Evolutionary conservation across 2,329 filamentous ascomycete genomes (phyloP), one percentile per base, ranked within the genome.

Genomic region (Xylaria sp.): DNA sequence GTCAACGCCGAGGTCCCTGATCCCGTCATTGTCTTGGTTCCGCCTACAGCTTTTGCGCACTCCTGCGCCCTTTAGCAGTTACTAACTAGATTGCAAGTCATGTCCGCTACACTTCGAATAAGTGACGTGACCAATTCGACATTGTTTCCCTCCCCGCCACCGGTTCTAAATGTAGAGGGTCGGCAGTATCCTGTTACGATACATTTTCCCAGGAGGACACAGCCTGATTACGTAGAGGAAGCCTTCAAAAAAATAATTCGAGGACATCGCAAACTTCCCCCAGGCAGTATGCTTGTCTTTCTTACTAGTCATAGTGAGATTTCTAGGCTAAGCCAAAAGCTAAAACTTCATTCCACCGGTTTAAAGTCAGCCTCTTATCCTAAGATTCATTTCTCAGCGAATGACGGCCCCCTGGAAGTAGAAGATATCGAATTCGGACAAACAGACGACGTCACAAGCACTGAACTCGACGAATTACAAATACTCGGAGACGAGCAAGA

Each of bases 231-330:
- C 75, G 89, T 97, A 0, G 94, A 97, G 62, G 96, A 98, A 77
- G 91, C 91, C 13, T 97, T 94, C 79, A 88, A 88, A 62, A 99
- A 98, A 80, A 90, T 99, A 49, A 91, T 89, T 72, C 90, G 90
- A 77, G 96, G 94, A 0, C 96, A 99, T 80, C 89, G 89, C 70
- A 97, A 98, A 78, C 86, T 99, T 8, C 96, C 96, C 1, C 90
- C 92, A 0, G 96, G 96, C 10, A 94, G 92, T 9, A 96, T 99
- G 78, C 86, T 99, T 25, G 94, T 98, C 0, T 99, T 99, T 76
- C 82, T 99, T 62, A 99, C 96, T 0, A 94, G 96, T 0, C 93
- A 97, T 74, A 93, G 94, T 72, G 97, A 99, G 78, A 99, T 99
- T 68, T 85, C 89, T 51, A 88, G 92, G 57, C 85, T 99, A n/a